Conservation (phyloP, 192 early-diverging fungal genomes). For the Coemansia asiatica region DNA sequence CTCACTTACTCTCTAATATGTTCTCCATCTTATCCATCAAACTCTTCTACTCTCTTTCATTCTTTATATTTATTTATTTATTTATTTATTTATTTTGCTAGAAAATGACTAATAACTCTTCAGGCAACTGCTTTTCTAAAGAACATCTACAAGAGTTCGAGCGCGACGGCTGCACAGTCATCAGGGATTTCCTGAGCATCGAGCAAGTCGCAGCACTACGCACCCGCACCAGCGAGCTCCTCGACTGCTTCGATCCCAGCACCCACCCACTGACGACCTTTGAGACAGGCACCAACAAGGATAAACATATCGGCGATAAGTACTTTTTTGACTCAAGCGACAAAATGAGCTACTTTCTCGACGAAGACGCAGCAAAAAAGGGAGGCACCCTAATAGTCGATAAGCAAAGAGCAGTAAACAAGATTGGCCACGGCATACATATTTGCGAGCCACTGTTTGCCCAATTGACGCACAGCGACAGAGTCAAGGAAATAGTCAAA, state of each 20-base stretch:
- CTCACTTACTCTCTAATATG: too few species aligned
- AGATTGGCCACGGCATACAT: conserved; percentile 89
- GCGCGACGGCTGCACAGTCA: conserved; percentile 34
- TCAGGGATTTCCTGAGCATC: conserved; percentile 20
- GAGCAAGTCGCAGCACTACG: conserved; percentile 20
- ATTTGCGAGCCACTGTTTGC: conserved; percentile 75
- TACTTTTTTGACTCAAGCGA: conserved; percentile 87
- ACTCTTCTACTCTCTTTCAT: too few species aligned
- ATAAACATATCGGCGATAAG: conserved; percentile 73
- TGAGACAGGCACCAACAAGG: conserved; percentile 57
- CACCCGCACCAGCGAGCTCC: conserved; percentile 45
- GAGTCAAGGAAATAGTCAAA: conserved; percentile 58
- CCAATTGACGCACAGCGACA: conserved; percentile 60
- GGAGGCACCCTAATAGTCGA: conserved; percentile 67
- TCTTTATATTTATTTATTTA: too few species aligned
- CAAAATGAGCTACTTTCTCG: conserved; percentile 86
- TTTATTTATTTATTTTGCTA: too few species aligned
- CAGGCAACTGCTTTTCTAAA: background rate
- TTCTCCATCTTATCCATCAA: too few species aligned
- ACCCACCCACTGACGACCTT: conserved; percentile 80
- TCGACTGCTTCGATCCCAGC: conserved; percentile 63
- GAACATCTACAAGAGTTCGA: conserved; percentile 14
- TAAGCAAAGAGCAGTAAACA: conserved; percentile 75
- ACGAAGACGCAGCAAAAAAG: conserved; percentile 71
- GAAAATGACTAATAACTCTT: too few species aligned